Base-by-base conservation (phyloP, 1,284 basidiomycete genomes). In the Abortiporus biennis region DNA sequence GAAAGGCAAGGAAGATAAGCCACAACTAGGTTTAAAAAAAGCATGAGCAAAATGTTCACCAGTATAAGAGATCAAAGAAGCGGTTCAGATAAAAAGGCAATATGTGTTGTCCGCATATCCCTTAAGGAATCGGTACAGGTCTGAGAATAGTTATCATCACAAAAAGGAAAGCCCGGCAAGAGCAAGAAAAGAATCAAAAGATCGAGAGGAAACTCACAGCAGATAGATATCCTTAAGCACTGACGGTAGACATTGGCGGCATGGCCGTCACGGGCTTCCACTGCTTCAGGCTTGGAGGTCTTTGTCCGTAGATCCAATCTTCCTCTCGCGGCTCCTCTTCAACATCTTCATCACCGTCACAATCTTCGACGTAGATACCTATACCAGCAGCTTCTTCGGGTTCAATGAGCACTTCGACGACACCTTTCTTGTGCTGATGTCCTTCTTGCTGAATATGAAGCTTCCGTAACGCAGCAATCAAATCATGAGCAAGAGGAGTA, bases 401-500 rank as follows among this genome's bases (percentile, higher is more conserved):
- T 44, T 81, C 76, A 4, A 85, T 57, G 9, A 86, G 64, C 29
- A 82, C 68, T 57, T 80, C 81, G 32, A 73, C 57, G 36, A 48
- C 49, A 17, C 57, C 60, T 17, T 62, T 66, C 42, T 51, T 56
- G n/a, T n/a, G n/a, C n/a, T n/a, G n/a, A n/a, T n/a, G n/a, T 23
- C 51, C 56, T 46, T 53, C 56, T n/a, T 70, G 70, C 39, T 67
- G 63, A 2, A 79, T 47, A 52, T 85, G 73, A 3, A 88, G 69
- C 51, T 71, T 74, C 47, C 61, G 70, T 43, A 97, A 67, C 6
- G 92, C 92, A 12, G 70, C 62, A 34, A 92, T 88, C 51, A 99
- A 76, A 59, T 99, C 95, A 19, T 90, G 82, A 0, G 95, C 95
- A 24, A 98, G 76, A 3, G 94, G 87, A 3, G 79, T 68, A 4